phyloP scores from a whole-genome alignment of 179 eudicot genomes.

The Silene noctiflora region DNA sequence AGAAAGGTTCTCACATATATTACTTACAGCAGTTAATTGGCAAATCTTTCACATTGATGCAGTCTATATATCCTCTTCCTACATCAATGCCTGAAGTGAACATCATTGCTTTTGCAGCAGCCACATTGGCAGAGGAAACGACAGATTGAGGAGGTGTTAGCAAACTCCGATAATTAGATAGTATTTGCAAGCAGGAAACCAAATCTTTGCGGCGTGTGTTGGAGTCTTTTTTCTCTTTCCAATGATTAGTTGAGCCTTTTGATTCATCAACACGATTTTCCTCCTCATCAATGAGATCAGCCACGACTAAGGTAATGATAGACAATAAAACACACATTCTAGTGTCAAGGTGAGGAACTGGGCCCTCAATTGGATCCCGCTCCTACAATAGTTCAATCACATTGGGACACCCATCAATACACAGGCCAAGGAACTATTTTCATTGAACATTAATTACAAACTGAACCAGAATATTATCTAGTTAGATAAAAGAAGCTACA shows the following conservation, averaged over 20 bases:
- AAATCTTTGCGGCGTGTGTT: constrained; percentile 58
- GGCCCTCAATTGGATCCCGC: constrained; percentile 96
- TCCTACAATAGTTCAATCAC: constrained; percentile 41
- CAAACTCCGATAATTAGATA: constrained; percentile 66
- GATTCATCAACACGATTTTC: constrained; percentile 45
- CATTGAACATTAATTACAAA: background rate
- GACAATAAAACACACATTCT: constrained; percentile 83
- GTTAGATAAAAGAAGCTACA: no score
- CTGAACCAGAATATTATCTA: background rate
- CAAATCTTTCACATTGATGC: constrained; percentile 58
- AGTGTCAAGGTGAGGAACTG: constrained; percentile 87
- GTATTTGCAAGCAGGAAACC: constrained; percentile 69
- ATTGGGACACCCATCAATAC: background rate
- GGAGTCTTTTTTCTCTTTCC: constrained; percentile 37
- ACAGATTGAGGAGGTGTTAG: constrained; percentile 76
- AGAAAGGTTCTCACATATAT: constrained; percentile 2
- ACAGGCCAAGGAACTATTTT: background rate
- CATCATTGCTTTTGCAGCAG: constrained; percentile 93
- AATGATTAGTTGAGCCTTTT: constrained; percentile 38
- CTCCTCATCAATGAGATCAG: constrained; percentile 86
- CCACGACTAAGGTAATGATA: constrained; percentile 67
- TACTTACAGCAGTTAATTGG: constrained; percentile 77
- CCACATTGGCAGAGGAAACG: constrained; percentile 68
- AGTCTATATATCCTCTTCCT: constrained; percentile 59
- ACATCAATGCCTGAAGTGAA: constrained; percentile 61